Evolutionary conservation across 306 rosid genomes (phyloP), one percentile per base, ranked within the genome.

Genomic region (Cotoneaster glaucophyllus): DNA sequence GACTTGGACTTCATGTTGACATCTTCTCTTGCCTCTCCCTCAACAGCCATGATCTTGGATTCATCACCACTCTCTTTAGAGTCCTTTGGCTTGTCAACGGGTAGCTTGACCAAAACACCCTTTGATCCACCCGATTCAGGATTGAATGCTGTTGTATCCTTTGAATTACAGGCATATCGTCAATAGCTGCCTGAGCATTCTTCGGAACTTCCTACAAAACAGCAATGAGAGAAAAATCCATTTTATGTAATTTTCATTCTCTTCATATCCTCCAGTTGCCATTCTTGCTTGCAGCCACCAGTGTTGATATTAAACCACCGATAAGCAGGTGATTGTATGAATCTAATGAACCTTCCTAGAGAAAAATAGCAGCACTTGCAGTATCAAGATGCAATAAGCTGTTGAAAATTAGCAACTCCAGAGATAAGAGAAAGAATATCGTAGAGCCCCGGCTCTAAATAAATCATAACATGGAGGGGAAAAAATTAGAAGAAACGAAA

Each of bases 11-110:
- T 94, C n/a, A n/a, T 81, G 37, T 70, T 18, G 57, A 80, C 57
- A 75, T 88, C 93, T 53, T 90, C 90, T 86, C 79, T 85, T 71
- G 83, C 73, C 64, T 86, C 91, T 74, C 86, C 88, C 37, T 90
- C 93, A 19, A 82, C 32, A 70, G 87, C 64, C 58, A 75, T 25
- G 81, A 76, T 82, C 82, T 84, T 92, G 43, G 90, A 79, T 66
- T 94, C 96, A 74, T 88, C 96, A 66, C 89, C 95, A 64, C 90
- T 79, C 71, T 85, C 87, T 79, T 84, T 90, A 32, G 80, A 58
- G 52, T 89, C 93, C 78, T 85, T 94, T 53, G 78, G 77, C 79
- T 84, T 95, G 82, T 91, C 93, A 53, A 45, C 74, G 56, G 88
- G 75, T 85, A 66, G 81, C 82, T 90, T 89, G 37, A 19, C 75